Conservation (phyloP, 2,329 filamentous ascomycete genomes). For the Penicillium crustosum region DNA sequence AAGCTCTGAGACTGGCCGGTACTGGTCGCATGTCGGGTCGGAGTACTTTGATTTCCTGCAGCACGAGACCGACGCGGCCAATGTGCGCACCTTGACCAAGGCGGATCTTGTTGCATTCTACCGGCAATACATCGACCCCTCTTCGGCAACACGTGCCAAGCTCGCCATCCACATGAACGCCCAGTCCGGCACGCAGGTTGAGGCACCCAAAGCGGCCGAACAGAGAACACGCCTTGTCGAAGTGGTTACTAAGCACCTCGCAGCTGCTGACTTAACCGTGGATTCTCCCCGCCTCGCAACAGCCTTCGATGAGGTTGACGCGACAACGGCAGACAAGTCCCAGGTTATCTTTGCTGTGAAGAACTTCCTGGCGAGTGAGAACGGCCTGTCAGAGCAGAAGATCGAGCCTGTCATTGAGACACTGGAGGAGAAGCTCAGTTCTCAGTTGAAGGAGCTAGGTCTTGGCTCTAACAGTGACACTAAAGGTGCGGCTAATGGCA, state of each 20-base stretch:
- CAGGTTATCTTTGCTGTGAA: slow-evolving; percentile 54
- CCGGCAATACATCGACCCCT: slow-evolving; percentile 70
- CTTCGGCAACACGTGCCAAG: slow-evolving; percentile 74
- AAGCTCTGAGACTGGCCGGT: slow-evolving; percentile 74
- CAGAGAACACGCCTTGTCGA: slow-evolving; percentile 48
- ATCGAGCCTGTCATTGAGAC: slow-evolving; percentile 51
- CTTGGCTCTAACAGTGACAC: slow-evolving; percentile 24
- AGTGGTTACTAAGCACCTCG: slow-evolving; percentile 49
- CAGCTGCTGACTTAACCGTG: slow-evolving; percentile 47
- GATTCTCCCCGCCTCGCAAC: slow-evolving; percentile 45
- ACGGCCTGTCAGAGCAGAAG: slow-evolving; percentile 53
- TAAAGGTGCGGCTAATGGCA: slow-evolving; percentile 1
- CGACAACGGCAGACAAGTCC: slow-evolving; percentile 48
- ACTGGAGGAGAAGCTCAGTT: slow-evolving; percentile 49
- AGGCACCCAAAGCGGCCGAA: slow-evolving; percentile 36
- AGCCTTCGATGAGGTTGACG: slow-evolving; percentile 48
- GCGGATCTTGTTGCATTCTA: slow-evolving; percentile 78
- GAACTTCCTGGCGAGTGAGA: slow-evolving; percentile 51
- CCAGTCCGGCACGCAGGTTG: slow-evolving; percentile 56
- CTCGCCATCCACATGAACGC: slow-evolving; percentile 80
- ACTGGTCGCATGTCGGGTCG: slow-evolving; percentile 81
- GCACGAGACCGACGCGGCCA: slow-evolving; percentile 73
- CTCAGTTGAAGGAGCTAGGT: slow-evolving; percentile 47
- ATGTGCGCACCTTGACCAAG: slow-evolving; percentile 74
- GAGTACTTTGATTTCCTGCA: slow-evolving; percentile 90